These are phyloP conservation scores for Euphorbia celastroides DNA, from an alignment of 441 rosid species.

Conservation along the genomic window DNA sequence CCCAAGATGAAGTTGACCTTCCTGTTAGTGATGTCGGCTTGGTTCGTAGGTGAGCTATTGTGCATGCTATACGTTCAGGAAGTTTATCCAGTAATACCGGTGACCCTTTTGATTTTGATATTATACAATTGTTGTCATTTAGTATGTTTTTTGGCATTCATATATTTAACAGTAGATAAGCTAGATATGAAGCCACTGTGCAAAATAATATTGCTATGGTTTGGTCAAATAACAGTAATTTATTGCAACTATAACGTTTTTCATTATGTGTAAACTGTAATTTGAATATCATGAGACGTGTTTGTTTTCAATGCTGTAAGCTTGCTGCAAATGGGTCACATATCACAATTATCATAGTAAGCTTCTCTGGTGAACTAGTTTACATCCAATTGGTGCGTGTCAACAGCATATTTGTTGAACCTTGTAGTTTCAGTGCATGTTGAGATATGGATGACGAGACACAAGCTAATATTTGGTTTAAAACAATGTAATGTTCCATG, in stretches of 20 bases:
- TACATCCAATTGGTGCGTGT: neutral
- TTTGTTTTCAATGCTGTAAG: neutral
- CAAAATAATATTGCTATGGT: neutral
- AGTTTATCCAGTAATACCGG: neutral
- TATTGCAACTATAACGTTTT: neutral
- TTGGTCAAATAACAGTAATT: neutral
- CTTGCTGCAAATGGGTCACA: neutral
- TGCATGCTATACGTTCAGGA: neutral
- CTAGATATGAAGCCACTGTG: neutral
- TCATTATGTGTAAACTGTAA: neutral
- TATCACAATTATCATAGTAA: neutral
- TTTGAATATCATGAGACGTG: neutral
- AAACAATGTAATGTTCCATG: neutral
- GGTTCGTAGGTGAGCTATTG: slow-evolving; percentile 58
- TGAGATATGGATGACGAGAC: neutral
- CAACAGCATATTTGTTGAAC: neutral
- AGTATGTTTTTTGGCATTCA: neutral
- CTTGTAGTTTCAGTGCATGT: neutral
- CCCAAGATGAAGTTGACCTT: slow-evolving; percentile 59
- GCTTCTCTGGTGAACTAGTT: neutral
- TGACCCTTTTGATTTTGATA: neutral
- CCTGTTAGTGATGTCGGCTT: slow-evolving; percentile 85
- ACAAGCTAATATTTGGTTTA: slow-evolving; percentile 1
- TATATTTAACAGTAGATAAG: neutral
- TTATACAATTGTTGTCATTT: neutral